phyloP scores from a whole-genome alignment of 306 rosid species.

The Alnus rubra region DNA sequence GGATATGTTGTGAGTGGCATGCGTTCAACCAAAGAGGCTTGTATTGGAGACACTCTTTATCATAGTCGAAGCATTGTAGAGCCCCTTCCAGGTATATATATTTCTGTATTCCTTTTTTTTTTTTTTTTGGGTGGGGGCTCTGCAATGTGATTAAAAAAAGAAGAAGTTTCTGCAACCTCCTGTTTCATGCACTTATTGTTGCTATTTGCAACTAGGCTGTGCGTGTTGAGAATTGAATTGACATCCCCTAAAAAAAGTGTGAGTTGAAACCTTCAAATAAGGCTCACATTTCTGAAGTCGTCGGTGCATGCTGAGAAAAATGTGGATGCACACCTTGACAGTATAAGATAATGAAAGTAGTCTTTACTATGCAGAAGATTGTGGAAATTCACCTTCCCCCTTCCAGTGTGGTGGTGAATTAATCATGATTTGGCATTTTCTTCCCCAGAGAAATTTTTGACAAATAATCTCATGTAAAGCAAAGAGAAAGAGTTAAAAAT shows the following conservation, averaged over 20 bases:
- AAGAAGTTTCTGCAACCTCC: background rate
- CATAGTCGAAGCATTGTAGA: conserved; percentile 51
- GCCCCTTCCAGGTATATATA: conserved; percentile 71
- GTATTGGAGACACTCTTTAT: conserved; percentile 88
- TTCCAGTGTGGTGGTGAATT: background rate
- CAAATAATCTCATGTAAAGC: background rate
- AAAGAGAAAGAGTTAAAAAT: background rate
- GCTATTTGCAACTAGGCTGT: background rate
- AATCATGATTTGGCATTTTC: background rate
- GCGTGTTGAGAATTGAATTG: background rate
- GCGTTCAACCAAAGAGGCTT: conserved; percentile 96
- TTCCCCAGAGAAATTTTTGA: background rate
- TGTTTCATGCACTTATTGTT: background rate
- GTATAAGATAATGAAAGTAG: background rate
- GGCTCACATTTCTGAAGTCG: background rate
- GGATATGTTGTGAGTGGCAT: conserved; percentile 96
- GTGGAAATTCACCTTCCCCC: background rate
- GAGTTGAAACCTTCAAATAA: background rate
- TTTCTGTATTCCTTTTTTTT: background rate
- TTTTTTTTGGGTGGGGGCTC: background rate
- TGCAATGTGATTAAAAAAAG: background rate
- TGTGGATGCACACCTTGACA: background rate
- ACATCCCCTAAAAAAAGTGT: background rate
- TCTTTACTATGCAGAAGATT: background rate
- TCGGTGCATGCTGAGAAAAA: background rate